Conservation (phyloP, 371 early-diverging fungal species). For the Mucor indicus region DNA sequence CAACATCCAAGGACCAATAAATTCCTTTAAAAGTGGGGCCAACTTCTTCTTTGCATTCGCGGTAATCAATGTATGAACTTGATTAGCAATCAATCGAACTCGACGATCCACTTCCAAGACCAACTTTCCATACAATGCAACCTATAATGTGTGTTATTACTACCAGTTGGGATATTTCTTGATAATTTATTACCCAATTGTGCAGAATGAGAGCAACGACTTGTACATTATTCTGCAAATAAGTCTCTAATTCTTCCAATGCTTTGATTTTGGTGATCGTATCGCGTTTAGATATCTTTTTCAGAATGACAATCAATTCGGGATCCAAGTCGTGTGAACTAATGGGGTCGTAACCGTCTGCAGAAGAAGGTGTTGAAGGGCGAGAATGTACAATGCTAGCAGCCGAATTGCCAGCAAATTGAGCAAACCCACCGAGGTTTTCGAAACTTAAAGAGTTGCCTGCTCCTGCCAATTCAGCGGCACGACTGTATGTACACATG, state of each 20-base stretch:
- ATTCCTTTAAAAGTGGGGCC: constrained; percentile 60
- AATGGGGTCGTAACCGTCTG: constrained; percentile 17
- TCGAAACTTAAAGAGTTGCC: constrained; percentile 44
- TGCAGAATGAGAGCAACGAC: constrained; percentile 25
- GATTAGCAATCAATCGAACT: constrained; percentile 52
- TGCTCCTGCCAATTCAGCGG: constrained; percentile 60
- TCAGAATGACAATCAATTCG: constrained; percentile 61
- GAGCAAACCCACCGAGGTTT: constrained; percentile 65
- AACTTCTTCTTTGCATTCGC: constrained; percentile 54
- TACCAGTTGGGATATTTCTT: no score
- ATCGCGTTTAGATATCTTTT: constrained; percentile 64
- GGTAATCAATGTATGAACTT: constrained; percentile 53
- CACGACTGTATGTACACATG: constrained; percentile 49
- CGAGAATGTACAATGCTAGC: constrained; percentile 19
- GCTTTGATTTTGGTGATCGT: constrained; percentile 67
- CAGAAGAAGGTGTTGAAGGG: constrained; percentile 19
- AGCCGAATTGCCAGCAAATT: constrained; percentile 42
- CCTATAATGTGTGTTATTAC: no score
- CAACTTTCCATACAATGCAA: constrained; percentile 51
- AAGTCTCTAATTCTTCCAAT: constrained; percentile 61
- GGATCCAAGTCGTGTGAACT: constrained; percentile 34
- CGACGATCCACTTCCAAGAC: constrained; percentile 65
- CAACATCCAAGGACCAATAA: constrained; percentile 62
- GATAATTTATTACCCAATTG: constrained; percentile 46
- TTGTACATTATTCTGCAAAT: constrained; percentile 41